Evolutionary conservation across 164 flowering plant genomes (phyloP).

Genomic region (Dillenia turbinata): DNA sequence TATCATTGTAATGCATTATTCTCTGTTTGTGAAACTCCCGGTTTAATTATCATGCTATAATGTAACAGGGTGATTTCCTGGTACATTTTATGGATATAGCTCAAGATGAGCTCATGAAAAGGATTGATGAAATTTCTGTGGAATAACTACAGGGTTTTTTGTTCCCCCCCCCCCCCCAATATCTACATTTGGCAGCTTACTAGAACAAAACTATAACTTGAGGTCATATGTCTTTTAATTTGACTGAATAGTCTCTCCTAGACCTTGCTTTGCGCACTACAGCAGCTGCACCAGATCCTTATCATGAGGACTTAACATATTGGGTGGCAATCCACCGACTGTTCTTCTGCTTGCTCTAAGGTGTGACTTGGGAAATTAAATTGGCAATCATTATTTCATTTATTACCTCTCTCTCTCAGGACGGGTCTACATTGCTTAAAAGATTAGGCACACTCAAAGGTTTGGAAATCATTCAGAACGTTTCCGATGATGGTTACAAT

Average conservation of each 20-base stretch:
- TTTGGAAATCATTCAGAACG: constrained; percentile 32
- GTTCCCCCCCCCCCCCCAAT: too few relatives aligned
- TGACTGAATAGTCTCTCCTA: constrained; percentile 61
- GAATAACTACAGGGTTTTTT: constrained; percentile 80
- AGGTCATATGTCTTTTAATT: constrained; percentile 3
- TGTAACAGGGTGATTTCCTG: constrained; percentile 83
- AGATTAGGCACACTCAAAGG: constrained; percentile 60
- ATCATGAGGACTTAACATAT: constrained; percentile 88
- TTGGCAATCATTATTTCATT: constrained; percentile 1
- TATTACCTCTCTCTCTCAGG: constrained; percentile 43
- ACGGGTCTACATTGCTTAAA: constrained; percentile 70
- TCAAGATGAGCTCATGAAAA: constrained; percentile 79
- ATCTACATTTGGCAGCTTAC: not conserved
- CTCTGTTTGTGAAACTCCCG: not conserved
- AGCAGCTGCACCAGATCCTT: constrained; percentile 95
- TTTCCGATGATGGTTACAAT: constrained; percentile 33
- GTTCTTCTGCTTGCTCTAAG: constrained; percentile 1
- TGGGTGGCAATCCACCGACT: constrained; percentile 59
- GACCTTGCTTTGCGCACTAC: constrained; percentile 95
- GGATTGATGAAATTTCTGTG: constrained; percentile 73
- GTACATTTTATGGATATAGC: constrained; percentile 99
- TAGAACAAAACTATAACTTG: not conserved
- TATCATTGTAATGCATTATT: not conserved
- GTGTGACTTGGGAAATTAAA: constrained; percentile 4
- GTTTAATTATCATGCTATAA: not conserved